These are phyloP conservation scores for Aurifilum marmelostoma DNA, from an alignment of 2,329 filamentous ascomycete genomes.

Conservation along the genomic window DNA sequence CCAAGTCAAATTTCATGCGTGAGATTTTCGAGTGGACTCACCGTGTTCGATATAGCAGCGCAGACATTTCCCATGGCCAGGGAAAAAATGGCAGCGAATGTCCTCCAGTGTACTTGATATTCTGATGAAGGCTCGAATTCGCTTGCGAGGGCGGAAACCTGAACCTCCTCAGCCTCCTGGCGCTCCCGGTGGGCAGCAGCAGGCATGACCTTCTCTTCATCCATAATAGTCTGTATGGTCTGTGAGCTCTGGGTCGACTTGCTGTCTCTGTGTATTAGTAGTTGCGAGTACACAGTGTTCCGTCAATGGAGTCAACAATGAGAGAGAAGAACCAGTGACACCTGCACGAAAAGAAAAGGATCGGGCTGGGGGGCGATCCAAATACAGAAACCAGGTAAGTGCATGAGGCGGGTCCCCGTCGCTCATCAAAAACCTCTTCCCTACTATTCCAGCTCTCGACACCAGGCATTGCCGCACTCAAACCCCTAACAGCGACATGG, in stretches of 20 bases:
- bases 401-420: background rate
- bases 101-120: conserved; percentile 20
- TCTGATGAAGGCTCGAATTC: conserved; percentile 14
- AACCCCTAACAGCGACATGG: background rate
- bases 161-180: background rate
- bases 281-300: background rate
- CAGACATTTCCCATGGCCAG: conserved; percentile 25
- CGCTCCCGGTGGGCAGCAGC: background rate
- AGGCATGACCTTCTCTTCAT: conserved; percentile 8
- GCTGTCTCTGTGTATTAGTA: background rate
- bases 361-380: background rate
- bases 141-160: background rate
- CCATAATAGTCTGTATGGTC: background rate
- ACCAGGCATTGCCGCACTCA: background rate
- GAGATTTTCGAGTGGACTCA: background rate
- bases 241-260: background rate
- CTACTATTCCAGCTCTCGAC: background rate
- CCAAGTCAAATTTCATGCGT: background rate
- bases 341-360: background rate
- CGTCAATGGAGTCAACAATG: background rate
- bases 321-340: background rate
- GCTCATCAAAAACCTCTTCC: background rate
- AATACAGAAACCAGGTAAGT: background rate
- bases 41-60: conserved; percentile 23
- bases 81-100: conserved; percentile 21